Evolutionary conservation across 2,329 filamentous ascomycete species (phyloP).

Genomic region (Colletotrichum lupini): DNA sequence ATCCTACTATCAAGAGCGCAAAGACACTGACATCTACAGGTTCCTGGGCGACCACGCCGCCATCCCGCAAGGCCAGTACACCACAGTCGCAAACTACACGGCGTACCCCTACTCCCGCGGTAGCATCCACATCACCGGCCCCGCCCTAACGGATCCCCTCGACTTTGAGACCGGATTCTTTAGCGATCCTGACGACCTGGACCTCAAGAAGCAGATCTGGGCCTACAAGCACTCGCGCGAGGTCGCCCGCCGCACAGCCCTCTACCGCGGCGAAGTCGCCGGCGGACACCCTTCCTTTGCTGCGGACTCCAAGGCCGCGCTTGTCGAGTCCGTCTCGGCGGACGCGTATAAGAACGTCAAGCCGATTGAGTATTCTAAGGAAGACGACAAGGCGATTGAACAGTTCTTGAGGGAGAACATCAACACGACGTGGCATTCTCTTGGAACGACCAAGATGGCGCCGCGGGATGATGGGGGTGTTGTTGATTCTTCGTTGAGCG

Average conservation of each 20-base stretch:
- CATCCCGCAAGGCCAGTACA: slow-evolving; percentile 56
- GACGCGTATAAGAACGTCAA: slow-evolving; percentile 48
- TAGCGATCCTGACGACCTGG: slow-evolving; percentile 58
- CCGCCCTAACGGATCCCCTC: slow-evolving; percentile 48
- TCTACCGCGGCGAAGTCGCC: slow-evolving; percentile 61
- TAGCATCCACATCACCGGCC: slow-evolving; percentile 63
- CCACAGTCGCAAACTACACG: slow-evolving; percentile 62
- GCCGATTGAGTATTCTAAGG: slow-evolving; percentile 59
- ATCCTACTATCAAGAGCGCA: not conserved
- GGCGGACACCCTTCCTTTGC: slow-evolving; percentile 57
- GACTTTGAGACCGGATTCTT: slow-evolving; percentile 66
- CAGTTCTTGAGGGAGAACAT: slow-evolving; percentile 54
- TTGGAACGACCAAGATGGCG: slow-evolving; percentile 59
- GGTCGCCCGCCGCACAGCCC: slow-evolving; percentile 65
- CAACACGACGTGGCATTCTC: slow-evolving; percentile 57
- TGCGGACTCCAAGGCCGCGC: slow-evolving; percentile 50
- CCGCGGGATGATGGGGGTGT: slow-evolving; percentile 53
- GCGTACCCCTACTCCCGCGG: slow-evolving; percentile 71
- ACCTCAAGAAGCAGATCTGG: slow-evolving; percentile 71
- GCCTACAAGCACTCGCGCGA: slow-evolving; percentile 74
- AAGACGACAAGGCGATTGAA: slow-evolving; percentile 63
- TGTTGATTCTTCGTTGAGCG: slow-evolving; percentile 52
- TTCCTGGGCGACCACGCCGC: slow-evolving; percentile 49
- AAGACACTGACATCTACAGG: slow-evolving; percentile 10
- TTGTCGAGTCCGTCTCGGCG: slow-evolving; percentile 55